Evolutionary conservation across 108 stramenopile genomes (phyloP), one percentile per base, ranked within the genome.

Genomic region (Aurantiochytrium sp.): DNA sequence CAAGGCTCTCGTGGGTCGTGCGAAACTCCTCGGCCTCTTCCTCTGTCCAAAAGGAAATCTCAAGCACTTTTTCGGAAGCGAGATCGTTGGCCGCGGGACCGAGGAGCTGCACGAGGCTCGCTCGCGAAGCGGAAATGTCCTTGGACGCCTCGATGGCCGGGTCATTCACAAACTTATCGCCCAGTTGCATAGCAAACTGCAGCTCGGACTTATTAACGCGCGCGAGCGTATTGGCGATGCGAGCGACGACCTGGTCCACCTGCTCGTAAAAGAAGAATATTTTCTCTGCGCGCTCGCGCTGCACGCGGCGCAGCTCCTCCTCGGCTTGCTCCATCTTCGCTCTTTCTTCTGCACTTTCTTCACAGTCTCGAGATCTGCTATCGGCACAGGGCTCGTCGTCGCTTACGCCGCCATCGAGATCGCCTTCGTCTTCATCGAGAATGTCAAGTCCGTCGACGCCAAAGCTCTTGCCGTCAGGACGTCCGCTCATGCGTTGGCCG

Each of bases 241-340:
- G 73, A 15, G 42, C 73, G 6, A 81, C 73, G 32, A 81, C 73
- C 24, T 81, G 73, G 73, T 81, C 73, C 6, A 81, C 73, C 24
- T 81, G 73, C 24, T 81, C 73, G 45, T 81, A 81, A 48, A 81
- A 81, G 42, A 48, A 48, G 39, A 81, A 81, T 6, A 81, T 81
- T 30, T 81, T 81, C 39, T 81, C 73, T 39, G 39, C 73, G 12
- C 73, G 36, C 24, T 81, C 73, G 15, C 24, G 15, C 19, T 65
- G 59, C 1, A 12, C 59, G 8, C 24, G 59, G 10, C 59, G 59
- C 59, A 30, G 24, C 22, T 65, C 34, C 59, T 27, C 24, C 24
- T 65, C 59, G 8, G 15, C 59, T 34, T 65, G 59, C 15, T 6
- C 34, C 59, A 65, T 8, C 59, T 12, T 15, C 24, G 8, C 10